phyloP scores from a whole-genome alignment of 2,329 filamentous ascomycete species.

The Pyrenochaeta sp. region DNA sequence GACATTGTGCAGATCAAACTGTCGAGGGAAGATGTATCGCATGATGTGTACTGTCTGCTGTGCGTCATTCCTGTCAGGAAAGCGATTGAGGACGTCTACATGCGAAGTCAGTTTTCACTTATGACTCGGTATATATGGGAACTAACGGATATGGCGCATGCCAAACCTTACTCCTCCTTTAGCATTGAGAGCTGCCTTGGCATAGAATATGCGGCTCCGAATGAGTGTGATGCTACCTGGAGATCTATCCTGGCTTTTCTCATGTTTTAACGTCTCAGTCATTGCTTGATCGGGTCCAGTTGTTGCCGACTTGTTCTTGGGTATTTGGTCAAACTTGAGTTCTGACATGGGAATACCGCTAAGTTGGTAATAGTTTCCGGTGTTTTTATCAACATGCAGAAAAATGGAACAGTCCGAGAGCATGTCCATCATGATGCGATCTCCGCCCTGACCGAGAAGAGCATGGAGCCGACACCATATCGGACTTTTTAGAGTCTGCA shows the following conservation, averaged over 20 bases:
- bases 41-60: conserved; percentile 73
- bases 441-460: conserved; percentile 76
- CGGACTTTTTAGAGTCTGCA: conserved; percentile 69
- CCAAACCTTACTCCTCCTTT: conserved; percentile 75
- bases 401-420: conserved; percentile 83
- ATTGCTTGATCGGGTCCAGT: neutral
- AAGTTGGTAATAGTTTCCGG: conserved; percentile 77
- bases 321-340: conserved; percentile 28
- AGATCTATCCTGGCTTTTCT: conserved; percentile 20
- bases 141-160: conserved; percentile 80
- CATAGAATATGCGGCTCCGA: conserved; percentile 86
- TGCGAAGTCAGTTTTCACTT: conserved; percentile 17
- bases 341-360: conserved; percentile 72
- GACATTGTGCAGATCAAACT: conserved; percentile 91
- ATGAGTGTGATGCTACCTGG: conserved; percentile 75
- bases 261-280: conserved; percentile 2
- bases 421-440: conserved; percentile 78
- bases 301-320: conserved; percentile 8
- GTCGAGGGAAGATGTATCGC: conserved; percentile 92
- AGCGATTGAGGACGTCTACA: conserved; percentile 82
- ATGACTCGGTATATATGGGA: conserved; percentile 5
- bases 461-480: conserved; percentile 80
- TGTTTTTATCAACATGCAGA: conserved; percentile 63
- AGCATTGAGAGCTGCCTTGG: conserved; percentile 73
- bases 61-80: conserved; percentile 56